These are phyloP conservation scores for Phytopythium cucurbitacearum DNA, from an alignment of 352 stramenopile genomes.

Conservation along the genomic window DNA sequence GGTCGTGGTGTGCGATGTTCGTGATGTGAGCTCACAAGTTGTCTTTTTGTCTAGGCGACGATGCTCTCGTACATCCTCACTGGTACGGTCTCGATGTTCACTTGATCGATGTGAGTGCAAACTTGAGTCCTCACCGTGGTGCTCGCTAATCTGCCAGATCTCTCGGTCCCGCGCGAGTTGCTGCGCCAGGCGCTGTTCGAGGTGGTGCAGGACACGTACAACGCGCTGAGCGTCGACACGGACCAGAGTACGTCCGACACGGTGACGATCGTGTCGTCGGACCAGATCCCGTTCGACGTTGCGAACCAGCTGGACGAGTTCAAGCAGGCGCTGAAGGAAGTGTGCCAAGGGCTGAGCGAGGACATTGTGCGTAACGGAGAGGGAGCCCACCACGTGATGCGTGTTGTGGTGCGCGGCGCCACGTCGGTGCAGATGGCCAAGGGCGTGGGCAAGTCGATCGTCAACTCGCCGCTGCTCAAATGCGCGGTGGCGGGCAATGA, in stretches of 20 bases:
- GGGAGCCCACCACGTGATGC: slow-evolving; percentile 97
- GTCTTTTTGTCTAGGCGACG: slow-evolving; percentile 28
- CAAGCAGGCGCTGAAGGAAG: slow-evolving; percentile 85
- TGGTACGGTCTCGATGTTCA: slow-evolving; percentile 21
- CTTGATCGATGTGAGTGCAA: slow-evolving; percentile 14
- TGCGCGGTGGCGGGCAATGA: slow-evolving; percentile 97
- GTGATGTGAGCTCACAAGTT: slow-evolving; percentile 24
- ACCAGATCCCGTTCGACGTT: slow-evolving; percentile 87
- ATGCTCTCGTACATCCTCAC: slow-evolving; percentile 90
- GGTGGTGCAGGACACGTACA: slow-evolving; percentile 87
- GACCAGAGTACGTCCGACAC: slow-evolving; percentile 98
- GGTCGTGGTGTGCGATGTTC: slow-evolving; percentile 23
- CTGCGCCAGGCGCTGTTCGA: slow-evolving; percentile 75
- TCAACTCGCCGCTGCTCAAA: slow-evolving; percentile 97
- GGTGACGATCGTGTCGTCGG: slow-evolving; percentile 93
- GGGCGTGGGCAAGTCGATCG: slow-evolving; percentile 88
- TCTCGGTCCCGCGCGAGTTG: slow-evolving; percentile 77
- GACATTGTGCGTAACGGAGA: slow-evolving; percentile 99
- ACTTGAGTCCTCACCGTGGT: not conserved
- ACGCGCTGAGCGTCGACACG: slow-evolving; percentile 95
- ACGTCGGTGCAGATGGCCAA: slow-evolving; percentile 75
- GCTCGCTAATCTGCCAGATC: slow-evolving; percentile 18
- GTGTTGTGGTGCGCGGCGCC: slow-evolving; percentile 88
- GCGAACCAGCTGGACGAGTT: slow-evolving; percentile 83
- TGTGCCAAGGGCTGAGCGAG: slow-evolving; percentile 93